Conservation (phyloP, 257 asterid species). For the Jacaranda copaia region DNA sequence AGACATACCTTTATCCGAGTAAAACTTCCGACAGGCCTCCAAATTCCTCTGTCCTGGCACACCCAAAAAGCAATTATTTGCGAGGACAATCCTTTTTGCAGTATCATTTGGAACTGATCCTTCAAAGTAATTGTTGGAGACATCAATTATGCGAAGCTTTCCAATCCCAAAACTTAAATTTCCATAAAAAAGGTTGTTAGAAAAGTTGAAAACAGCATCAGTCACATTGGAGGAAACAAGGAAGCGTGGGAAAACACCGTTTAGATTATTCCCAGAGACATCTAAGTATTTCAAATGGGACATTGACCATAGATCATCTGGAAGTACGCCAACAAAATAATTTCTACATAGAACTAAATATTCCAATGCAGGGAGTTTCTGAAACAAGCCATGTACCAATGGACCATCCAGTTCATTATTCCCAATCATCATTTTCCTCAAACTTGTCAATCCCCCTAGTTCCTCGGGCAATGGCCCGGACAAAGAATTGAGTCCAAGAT, state of each 20-base stretch:
- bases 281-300: conserved; percentile 51
- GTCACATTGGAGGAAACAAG: conserved; percentile 31
- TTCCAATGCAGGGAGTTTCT: conserved; percentile 39
- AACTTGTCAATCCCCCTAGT: conserved; percentile 47
- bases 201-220: conserved; percentile 57
- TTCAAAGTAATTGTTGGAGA: conserved; percentile 60
- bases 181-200: conserved; percentile 69
- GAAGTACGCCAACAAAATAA: conserved; percentile 48
- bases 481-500: conserved; percentile 61
- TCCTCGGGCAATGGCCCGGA: conserved; percentile 54
- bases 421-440: conserved; percentile 51
- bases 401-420: conserved; percentile 56
- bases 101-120: conserved; percentile 50
- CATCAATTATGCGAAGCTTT: conserved; percentile 44
- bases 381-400: conserved; percentile 41
- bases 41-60: conserved; percentile 46
- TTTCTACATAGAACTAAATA: conserved; percentile 44
- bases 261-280: conserved; percentile 64
- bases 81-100: conserved; percentile 12
- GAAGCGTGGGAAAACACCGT: conserved; percentile 50
- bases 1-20: conserved; percentile 40
- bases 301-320: conserved; percentile 46
- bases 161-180: conserved; percentile 40
- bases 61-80: conserved; percentile 54
- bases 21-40: conserved; percentile 52